A percentile compares a stretch with the other conserved stretches of the same genome.
phyloP scores from a whole-genome alignment of 2,329 filamentous ascomycete species.

The Beauveria australis region DNA sequence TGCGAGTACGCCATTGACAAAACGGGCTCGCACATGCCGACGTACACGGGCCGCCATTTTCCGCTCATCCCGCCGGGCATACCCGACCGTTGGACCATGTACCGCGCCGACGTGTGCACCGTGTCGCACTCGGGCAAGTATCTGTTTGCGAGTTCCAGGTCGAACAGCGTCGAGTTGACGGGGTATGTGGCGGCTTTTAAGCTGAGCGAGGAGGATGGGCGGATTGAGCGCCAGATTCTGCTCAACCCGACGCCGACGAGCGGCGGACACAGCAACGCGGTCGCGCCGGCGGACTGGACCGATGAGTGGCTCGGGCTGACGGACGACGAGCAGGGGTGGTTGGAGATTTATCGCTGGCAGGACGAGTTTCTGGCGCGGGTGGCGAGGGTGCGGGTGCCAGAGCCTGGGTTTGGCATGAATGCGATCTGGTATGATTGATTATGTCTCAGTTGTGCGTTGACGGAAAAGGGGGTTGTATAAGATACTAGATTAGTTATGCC shows the following conservation, averaged over 20 bases:
- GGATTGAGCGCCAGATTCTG: slow-evolving; percentile 69
- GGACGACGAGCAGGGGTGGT: slow-evolving; percentile 78
- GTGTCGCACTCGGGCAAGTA: slow-evolving; percentile 61
- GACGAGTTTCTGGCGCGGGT: slow-evolving; percentile 74
- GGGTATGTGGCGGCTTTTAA: slow-evolving; percentile 79
- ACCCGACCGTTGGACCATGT: slow-evolving; percentile 49
- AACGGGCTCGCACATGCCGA: slow-evolving; percentile 56
- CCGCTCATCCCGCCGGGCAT: slow-evolving; percentile 73
- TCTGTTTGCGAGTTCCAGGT: slow-evolving; percentile 76
- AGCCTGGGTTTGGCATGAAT: slow-evolving; percentile 93
- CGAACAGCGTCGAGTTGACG: slow-evolving; percentile 66
- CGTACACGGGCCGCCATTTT: slow-evolving; percentile 69
- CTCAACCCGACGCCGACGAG: slow-evolving; percentile 80
- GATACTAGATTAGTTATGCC: background rate
- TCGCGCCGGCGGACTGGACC: slow-evolving; percentile 73
- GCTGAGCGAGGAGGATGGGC: slow-evolving; percentile 53
- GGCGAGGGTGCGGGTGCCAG: slow-evolving; percentile 66
- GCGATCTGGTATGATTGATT: slow-evolving; percentile 78
- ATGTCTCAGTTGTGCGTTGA: too few relatives aligned
- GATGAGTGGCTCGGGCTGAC: slow-evolving; percentile 88
- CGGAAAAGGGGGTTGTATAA: background rate
- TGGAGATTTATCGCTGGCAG: slow-evolving; percentile 83
- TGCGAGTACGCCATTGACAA: slow-evolving; percentile 76
- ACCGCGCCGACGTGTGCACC: slow-evolving; percentile 78
- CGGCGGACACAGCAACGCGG: slow-evolving; percentile 81